Evolutionary conservation across 768 basidiomycete species (phyloP).

Genomic region (Hypholoma sublateritium): DNA sequence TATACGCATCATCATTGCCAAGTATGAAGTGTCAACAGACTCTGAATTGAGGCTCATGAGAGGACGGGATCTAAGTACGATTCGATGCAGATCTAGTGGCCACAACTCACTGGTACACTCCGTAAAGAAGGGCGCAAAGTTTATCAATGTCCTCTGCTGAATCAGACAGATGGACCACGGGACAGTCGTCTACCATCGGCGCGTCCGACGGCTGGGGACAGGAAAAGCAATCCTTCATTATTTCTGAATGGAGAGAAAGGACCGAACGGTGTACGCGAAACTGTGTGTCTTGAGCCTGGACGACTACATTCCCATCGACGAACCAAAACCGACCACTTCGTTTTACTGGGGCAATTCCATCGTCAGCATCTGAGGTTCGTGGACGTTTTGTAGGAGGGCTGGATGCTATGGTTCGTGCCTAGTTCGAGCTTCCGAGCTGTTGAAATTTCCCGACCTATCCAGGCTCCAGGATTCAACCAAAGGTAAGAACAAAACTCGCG

Average conservation of each 20-base stretch:
- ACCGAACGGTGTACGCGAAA: conserved; percentile 16
- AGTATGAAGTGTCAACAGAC: neutral
- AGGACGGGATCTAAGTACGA: neutral
- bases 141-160: neutral
- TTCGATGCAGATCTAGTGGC: neutral
- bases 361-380: no score
- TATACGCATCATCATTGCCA: neutral
- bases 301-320: conserved; percentile 18
- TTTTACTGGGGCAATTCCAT: no score
- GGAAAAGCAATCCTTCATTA: conserved; percentile 13
- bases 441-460: no score
- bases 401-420: no score
- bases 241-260: conserved; percentile 1
- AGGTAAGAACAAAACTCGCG: no score
- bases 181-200: neutral
- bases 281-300: conserved; percentile 11
- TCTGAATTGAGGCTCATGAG: neutral
- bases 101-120: neutral
- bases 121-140: neutral
- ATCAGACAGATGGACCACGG: neutral
- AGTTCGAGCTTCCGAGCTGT: no score
- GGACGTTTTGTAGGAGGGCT: no score
- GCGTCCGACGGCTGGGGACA: neutral
- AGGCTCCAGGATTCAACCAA: no score
- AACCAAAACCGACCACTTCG: conserved; percentile 13